These are phyloP conservation scores for Pinus tabuliformis DNA, from an alignment of 75 land plant genomes.

Conservation along the genomic window DNA sequence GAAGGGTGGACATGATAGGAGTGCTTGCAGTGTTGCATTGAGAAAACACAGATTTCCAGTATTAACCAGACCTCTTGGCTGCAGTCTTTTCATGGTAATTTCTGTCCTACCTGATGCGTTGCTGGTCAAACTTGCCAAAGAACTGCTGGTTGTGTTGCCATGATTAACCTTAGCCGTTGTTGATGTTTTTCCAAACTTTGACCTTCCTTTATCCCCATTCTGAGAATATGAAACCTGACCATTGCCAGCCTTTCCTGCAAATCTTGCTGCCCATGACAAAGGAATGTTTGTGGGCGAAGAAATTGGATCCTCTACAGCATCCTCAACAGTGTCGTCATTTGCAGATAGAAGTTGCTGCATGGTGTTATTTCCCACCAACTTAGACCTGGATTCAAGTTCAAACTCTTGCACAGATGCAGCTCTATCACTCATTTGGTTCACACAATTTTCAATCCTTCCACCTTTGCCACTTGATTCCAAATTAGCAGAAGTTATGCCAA, in stretches of 20 bases:
- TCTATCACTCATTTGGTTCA: not conserved
- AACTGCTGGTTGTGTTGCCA: not conserved
- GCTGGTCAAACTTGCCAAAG: not conserved
- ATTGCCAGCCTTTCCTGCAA: conserved; percentile 13
- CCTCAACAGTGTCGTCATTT: conserved; percentile 2
- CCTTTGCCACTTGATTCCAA: not conserved
- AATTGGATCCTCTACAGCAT: conserved; percentile 5
- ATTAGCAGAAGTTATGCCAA: not conserved
- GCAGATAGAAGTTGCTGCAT: not conserved
- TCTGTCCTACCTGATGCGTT: conserved; percentile 5
- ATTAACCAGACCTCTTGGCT: conserved; percentile 86
- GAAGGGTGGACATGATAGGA: conserved; percentile 91
- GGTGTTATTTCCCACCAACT: not conserved
- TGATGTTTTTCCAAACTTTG: not conserved
- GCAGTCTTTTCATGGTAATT: conserved; percentile 11
- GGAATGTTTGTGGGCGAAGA: conserved; percentile 11
- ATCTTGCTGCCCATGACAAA: conserved; percentile 38
- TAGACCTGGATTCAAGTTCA: not conserved
- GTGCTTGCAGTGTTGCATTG: conserved; percentile 91
- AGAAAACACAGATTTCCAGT: conserved; percentile 92
- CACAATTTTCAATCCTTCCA: not conserved
- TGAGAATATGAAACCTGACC: conserved; percentile 10
- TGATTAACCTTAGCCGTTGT: not conserved
- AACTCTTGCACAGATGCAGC: conserved; percentile 2
- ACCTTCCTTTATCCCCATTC: conserved; percentile 1